Percentiles rank a stretch among this genome's conserved stretches.
phyloP scores from a whole-genome alignment of 2,329 filamentous ascomycete species.

The Monosporascus sp. region DNA sequence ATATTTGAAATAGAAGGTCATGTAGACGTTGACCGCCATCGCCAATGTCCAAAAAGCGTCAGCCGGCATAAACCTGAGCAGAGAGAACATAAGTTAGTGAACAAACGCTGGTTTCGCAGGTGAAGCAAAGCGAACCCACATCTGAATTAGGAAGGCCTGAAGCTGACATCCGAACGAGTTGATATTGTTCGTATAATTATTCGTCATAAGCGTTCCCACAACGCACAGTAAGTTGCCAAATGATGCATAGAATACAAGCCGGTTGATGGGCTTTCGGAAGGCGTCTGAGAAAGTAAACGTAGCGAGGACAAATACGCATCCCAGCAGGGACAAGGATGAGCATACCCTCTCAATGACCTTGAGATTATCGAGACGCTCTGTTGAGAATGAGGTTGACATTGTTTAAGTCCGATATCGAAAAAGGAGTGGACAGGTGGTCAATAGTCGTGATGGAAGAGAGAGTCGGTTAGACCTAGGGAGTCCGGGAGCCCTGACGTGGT shows the following conservation, averaged over 20 bases:
- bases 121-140: constrained; percentile 45
- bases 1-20: constrained; percentile 74
- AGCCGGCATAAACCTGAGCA: constrained; percentile 67
- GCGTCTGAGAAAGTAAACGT: constrained; percentile 63
- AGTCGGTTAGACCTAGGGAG: too few relatives aligned
- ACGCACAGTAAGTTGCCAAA: constrained; percentile 77
- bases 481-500: too few relatives aligned
- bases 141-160: constrained; percentile 76
- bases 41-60: constrained; percentile 73
- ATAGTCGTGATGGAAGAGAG: too few relatives aligned
- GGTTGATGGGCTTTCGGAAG: constrained; percentile 84
- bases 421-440: not conserved
- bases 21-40: constrained; percentile 79
- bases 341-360: constrained; percentile 60
- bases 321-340: constrained; percentile 65
- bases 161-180: constrained; percentile 58
- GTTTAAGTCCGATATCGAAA: not conserved
- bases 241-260: constrained; percentile 77
- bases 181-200: constrained; percentile 46
- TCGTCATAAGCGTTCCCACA: constrained; percentile 68
- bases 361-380: constrained; percentile 46
- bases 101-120: not conserved
- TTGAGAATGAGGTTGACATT: too few relatives aligned
- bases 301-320: constrained; percentile 64
- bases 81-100: constrained; percentile 6